Percentiles rank a stretch among this genome's conserved stretches.
Conservation (phyloP, 2,329 filamentous ascomycete species). For the Fusarium lateritium region DNA sequence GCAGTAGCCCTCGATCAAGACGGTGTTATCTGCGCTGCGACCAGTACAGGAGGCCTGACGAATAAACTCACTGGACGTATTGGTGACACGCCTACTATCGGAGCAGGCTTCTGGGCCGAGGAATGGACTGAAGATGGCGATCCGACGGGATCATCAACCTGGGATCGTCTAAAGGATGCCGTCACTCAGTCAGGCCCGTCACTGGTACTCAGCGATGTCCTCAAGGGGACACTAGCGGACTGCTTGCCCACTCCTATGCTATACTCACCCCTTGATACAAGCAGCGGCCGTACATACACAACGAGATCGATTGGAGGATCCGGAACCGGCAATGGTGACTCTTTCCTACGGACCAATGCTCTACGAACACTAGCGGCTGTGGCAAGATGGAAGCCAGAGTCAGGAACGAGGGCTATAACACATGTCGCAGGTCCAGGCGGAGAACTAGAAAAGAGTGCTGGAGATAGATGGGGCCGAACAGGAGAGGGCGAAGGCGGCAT, state of each 20-base stretch:
- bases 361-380: slow-evolving; percentile 81
- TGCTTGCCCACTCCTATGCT: slow-evolving; percentile 69
- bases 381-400: slow-evolving; percentile 71
- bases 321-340: slow-evolving; percentile 90
- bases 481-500: slow-evolving; percentile 89
- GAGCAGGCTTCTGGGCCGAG: slow-evolving; percentile 92
- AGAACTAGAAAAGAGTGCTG: slow-evolving; percentile 81
- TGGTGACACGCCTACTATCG: slow-evolving; percentile 87
- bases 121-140: slow-evolving; percentile 75
- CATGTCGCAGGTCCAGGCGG: slow-evolving; percentile 79
- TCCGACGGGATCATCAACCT: slow-evolving; percentile 42
- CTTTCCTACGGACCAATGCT: slow-evolving; percentile 81
- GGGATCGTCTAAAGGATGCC: slow-evolving; percentile 33
- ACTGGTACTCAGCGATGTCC: slow-evolving; percentile 50
- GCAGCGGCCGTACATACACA: slow-evolving; percentile 26
- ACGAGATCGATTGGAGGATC: slow-evolving; percentile 72
- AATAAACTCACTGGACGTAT: slow-evolving; percentile 90
- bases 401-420: slow-evolving; percentile 71
- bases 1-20: slow-evolving; percentile 85
- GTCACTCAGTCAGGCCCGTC: slow-evolving; percentile 27
- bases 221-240: slow-evolving; percentile 68
- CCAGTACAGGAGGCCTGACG: slow-evolving; percentile 83
- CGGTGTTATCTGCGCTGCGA: slow-evolving; percentile 79
- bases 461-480: slow-evolving; percentile 77
- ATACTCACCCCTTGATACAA: slow-evolving; percentile 54